Conservation (phyloP, 345 rosid genomes). For the Trapa bicornis region DNA sequence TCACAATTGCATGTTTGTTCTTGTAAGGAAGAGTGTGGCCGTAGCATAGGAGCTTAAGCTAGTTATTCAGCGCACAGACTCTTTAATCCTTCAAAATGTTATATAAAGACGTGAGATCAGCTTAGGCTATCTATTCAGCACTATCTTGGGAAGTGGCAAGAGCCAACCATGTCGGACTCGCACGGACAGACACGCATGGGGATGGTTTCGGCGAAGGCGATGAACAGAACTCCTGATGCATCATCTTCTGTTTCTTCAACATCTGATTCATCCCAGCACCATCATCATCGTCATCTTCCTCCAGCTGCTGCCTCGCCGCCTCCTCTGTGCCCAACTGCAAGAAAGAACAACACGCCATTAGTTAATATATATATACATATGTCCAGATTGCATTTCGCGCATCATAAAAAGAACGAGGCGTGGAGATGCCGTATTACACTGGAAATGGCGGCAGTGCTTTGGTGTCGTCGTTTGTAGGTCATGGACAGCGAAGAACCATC, state of each 20-base stretch:
- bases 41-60: neutral
- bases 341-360: neutral
- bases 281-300: neutral
- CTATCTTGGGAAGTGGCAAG: neutral
- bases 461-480: conserved; percentile 30
- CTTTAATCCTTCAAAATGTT: conserved; percentile 1
- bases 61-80: neutral
- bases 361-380: neutral
- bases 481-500: conserved; percentile 13
- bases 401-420: neutral
- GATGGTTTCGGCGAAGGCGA: neutral
- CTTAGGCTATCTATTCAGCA: neutral
- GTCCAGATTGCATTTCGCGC: neutral
- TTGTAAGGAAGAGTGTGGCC: neutral
- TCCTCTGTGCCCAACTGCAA: neutral
- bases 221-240: neutral
- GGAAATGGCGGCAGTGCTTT: neutral
- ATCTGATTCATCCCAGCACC: neutral
- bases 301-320: neutral
- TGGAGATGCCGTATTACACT: neutral
- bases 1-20: neutral
- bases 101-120: neutral
- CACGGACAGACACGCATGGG: neutral
- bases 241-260: neutral
- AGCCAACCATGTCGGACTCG: neutral